phyloP scores from a whole-genome alignment of 2,329 filamentous ascomycete species.

The Phoma sp. region DNA sequence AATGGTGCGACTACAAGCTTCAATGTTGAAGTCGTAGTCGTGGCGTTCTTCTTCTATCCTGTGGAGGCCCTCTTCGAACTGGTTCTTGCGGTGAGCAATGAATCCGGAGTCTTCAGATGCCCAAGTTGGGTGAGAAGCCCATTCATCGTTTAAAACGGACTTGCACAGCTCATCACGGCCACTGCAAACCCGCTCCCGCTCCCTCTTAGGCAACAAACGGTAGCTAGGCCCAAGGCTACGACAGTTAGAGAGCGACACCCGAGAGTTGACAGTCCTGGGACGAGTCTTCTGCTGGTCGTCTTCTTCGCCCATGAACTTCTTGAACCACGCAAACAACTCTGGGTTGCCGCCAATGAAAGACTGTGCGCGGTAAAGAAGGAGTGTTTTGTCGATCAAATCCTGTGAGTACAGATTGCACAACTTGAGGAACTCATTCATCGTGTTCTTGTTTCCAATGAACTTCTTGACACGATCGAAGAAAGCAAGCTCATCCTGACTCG shows the following conservation, averaged over 20 bases:
- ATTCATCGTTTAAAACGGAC: constrained; percentile 93
- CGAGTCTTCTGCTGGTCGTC: constrained; percentile 56
- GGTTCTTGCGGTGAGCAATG: constrained; percentile 95
- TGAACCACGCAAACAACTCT: constrained; percentile 90
- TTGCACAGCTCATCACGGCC: constrained; percentile 94
- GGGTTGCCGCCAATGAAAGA: constrained; percentile 86
- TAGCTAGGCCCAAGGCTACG: constrained; percentile 96
- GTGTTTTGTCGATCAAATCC: constrained; percentile 85
- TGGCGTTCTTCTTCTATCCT: constrained; percentile 97
- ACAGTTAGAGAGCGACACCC: constrained; percentile 94
- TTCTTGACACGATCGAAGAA: constrained; percentile 99
- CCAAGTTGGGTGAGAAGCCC: constrained; percentile 99
- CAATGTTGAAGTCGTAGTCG: constrained; percentile 98
- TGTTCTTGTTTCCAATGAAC: constrained; percentile 87
- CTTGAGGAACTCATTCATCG: constrained; percentile 95
- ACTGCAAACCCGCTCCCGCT: constrained; percentile 89
- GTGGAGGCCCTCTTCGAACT: constrained; percentile 91
- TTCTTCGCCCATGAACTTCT: constrained; percentile 79
- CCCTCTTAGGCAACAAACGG: constrained; percentile 85
- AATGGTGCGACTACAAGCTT: constrained; percentile 91
- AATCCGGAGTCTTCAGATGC: constrained; percentile 98
- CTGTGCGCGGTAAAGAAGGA: constrained; percentile 80
- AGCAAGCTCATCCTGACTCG: constrained; percentile 81
- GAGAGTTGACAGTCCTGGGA: constrained; percentile 74
- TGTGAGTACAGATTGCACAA: constrained; percentile 95